phyloP scores from a whole-genome alignment of 2,329 filamentous ascomycete species.

The Claviceps africana region DNA sequence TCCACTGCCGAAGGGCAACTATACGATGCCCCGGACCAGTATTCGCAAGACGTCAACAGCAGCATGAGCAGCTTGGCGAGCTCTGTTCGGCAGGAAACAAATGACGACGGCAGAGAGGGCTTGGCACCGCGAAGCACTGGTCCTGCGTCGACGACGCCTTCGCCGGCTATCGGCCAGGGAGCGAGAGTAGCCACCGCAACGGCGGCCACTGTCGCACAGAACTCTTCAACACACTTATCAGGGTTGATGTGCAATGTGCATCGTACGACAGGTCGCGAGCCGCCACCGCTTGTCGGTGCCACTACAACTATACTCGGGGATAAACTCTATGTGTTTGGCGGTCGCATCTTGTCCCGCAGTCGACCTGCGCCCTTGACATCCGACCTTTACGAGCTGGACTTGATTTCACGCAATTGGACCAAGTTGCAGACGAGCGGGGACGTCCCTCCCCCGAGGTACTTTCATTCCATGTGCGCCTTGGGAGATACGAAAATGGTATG shows the following conservation, averaged over 20 bases:
- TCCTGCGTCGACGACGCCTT: slow-evolving; percentile 41
- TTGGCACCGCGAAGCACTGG: slow-evolving; percentile 39
- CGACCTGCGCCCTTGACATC: slow-evolving; percentile 70
- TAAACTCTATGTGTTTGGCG: slow-evolving; percentile 93
- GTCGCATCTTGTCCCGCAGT: slow-evolving; percentile 70
- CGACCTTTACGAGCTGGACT: slow-evolving; percentile 84
- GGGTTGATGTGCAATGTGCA: slow-evolving; percentile 60
- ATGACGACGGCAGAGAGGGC: slow-evolving; percentile 31
- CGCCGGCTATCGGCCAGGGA: slow-evolving; percentile 33
- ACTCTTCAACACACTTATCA: slow-evolving; percentile 44
- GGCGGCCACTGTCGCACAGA: slow-evolving; percentile 30
- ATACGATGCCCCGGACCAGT: slow-evolving; percentile 21
- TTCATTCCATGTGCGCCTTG: slow-evolving; percentile 87
- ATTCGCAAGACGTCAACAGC: slow-evolving; percentile 25
- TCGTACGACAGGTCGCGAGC: slow-evolving; percentile 80
- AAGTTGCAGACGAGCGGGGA: slow-evolving; percentile 77
- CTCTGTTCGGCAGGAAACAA: slow-evolving; percentile 27
- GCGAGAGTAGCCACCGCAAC: slow-evolving; percentile 8
- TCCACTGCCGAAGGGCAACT: slow-evolving; percentile 21
- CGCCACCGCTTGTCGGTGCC: slow-evolving; percentile 80
- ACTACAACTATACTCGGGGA: slow-evolving; percentile 92
- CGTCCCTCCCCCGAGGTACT: slow-evolving; percentile 81
- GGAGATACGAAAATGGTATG: slow-evolving; percentile 95
- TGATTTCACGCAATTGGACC: slow-evolving; percentile 84
- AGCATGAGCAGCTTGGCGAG: slow-evolving; percentile 34